A percentile compares a stretch with the other conserved stretches of the same genome.
phyloP scores from a whole-genome alignment of 306 rosid species.

The Cajanus cajan region DNA sequence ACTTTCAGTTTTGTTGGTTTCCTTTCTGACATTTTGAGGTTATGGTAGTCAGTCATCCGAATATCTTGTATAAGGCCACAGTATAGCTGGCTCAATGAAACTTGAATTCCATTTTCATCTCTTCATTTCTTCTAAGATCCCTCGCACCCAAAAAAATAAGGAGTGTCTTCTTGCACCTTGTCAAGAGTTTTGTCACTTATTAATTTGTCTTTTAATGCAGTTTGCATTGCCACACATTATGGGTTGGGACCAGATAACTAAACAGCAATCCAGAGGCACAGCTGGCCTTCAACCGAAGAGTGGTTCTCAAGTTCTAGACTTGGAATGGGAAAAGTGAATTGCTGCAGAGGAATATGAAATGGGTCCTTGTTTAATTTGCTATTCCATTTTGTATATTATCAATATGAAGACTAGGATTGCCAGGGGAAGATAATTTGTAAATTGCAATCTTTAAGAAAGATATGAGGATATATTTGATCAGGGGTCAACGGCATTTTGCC shows the following conservation, averaged over 20 bases:
- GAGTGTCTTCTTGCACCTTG: not conserved
- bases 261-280: constrained; percentile 36
- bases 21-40: not conserved
- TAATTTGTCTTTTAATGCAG: constrained; percentile 42
- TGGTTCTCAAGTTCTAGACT: constrained; percentile 38
- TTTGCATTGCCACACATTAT: constrained; percentile 85
- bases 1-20: not conserved
- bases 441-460: constrained; percentile 17
- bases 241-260: constrained; percentile 80
- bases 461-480: constrained; percentile 11
- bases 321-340: constrained; percentile 82
- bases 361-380: constrained; percentile 25
- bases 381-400: constrained; percentile 24
- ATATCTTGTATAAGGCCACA: not conserved
- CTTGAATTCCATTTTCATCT: not conserved
- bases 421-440: constrained; percentile 18
- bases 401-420: constrained; percentile 27
- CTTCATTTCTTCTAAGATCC: not conserved
- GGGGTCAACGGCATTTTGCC: not conserved
- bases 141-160: not conserved
- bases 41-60: not conserved
- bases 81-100: not conserved
- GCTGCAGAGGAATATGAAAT: constrained; percentile 24
- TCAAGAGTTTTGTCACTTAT: not conserved
- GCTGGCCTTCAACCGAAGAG: constrained; percentile 38